Conservation (phyloP, 2,329 filamentous ascomycete species). For the Cadophora gregata region DNA sequence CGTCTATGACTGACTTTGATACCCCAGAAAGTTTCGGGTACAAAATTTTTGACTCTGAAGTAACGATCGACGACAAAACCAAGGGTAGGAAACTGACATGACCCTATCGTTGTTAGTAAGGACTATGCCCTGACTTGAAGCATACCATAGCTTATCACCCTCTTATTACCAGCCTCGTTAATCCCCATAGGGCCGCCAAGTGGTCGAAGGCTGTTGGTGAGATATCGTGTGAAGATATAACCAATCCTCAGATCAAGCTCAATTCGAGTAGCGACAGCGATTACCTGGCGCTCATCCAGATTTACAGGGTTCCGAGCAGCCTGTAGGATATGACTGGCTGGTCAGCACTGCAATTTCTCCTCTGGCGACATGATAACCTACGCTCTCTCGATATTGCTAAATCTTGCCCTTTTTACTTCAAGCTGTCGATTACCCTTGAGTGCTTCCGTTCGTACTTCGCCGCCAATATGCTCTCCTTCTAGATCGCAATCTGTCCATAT, state of each 20-base stretch:
- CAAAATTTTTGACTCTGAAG: conserved; percentile 90
- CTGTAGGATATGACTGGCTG: conserved; percentile 76
- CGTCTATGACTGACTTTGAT: conserved; percentile 84
- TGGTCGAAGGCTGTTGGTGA: conserved; percentile 77
- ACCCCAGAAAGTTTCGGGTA: conserved; percentile 89
- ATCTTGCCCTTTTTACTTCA: conserved; percentile 82
- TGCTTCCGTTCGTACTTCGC: conserved; percentile 86
- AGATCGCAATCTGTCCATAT: conserved; percentile 99
- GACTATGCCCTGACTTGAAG: not conserved
- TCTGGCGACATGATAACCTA: conserved; percentile 50
- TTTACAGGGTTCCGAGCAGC: conserved; percentile 79
- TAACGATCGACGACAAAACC: conserved; percentile 98
- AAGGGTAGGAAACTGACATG: conserved; percentile 95
- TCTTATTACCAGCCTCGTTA: conserved; percentile 44
- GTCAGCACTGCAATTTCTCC: conserved; percentile 24
- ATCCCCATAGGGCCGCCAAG: conserved; percentile 72
- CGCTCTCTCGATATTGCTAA: conserved; percentile 95
- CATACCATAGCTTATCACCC: conserved; percentile 80
- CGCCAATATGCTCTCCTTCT: conserved; percentile 95
- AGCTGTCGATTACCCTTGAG: conserved; percentile 74
- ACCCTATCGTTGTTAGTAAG: conserved; percentile 53
- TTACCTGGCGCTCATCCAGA: conserved; percentile 84
- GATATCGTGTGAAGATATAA: conserved; percentile 87
- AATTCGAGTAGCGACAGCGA: conserved; percentile 86
- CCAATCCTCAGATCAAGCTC: conserved; percentile 94